phyloP scores from a whole-genome alignment of 163 green algal species.

The Picocystis sp. region DNA sequence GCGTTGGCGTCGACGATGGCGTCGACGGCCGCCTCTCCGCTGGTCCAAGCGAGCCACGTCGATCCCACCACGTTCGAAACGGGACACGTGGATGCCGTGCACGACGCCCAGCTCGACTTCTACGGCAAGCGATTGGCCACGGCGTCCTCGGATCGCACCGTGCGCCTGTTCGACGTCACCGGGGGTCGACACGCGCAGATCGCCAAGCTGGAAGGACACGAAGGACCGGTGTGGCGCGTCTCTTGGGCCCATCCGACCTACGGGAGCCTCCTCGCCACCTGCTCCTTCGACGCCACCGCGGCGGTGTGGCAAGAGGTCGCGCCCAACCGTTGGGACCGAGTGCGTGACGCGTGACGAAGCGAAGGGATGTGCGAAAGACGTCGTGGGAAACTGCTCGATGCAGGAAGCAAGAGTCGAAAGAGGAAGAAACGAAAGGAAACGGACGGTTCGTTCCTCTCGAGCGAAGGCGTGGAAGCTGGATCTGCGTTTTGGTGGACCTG shows the following conservation, averaged over 20 bases:
- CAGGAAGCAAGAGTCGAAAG: no score
- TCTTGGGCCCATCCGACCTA: constrained; percentile 91
- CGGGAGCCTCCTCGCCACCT: constrained; percentile 75
- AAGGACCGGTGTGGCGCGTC: constrained; percentile 85
- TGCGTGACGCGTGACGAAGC: no score
- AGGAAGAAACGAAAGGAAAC: no score
- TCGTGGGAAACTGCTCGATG: not conserved
- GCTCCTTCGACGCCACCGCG: constrained; percentile 78
- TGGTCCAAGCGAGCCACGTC: no score
- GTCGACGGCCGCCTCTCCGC: no score
- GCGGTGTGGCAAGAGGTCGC: constrained; percentile 83
- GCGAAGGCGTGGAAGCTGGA: no score
- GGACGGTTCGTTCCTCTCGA: no score
- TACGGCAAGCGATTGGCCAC: constrained; percentile 88
- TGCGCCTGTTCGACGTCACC: constrained; percentile 81
- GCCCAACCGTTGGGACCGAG: no score
- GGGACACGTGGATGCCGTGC: constrained; percentile 56
- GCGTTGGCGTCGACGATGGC: no score
- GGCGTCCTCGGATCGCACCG: constrained; percentile 71
- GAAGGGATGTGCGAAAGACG: not conserved
- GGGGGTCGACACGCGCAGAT: constrained; percentile 45
- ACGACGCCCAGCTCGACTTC: constrained; percentile 91
- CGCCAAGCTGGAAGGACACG: constrained; percentile 70
- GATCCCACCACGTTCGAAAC: constrained; percentile 45
- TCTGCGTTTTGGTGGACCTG: no score